Evolutionary conservation across 2,329 filamentous ascomycete species (phyloP).

Genomic region (Didymella arachidicola): DNA sequence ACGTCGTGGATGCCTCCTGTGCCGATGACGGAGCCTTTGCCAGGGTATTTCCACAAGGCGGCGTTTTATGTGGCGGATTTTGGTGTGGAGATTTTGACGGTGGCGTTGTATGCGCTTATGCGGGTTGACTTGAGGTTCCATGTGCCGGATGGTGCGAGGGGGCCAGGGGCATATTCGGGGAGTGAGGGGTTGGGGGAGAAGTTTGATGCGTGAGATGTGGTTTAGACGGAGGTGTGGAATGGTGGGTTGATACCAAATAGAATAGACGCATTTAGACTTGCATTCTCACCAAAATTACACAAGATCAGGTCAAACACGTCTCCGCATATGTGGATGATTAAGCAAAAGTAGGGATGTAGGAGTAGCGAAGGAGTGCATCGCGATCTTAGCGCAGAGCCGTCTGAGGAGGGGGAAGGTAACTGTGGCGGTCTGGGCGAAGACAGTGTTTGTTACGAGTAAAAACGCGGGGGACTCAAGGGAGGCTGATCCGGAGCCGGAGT

Average conservation of each 20-base stretch:
- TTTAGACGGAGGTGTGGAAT: too few relatives aligned
- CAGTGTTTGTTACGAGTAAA: too few relatives aligned
- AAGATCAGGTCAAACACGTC: too few relatives aligned
- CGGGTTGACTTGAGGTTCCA: slow-evolving; percentile 79
- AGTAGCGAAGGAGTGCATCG: too few relatives aligned
- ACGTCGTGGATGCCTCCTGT: slow-evolving; percentile 61
- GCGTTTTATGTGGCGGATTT: slow-evolving; percentile 84
- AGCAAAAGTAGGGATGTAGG: too few relatives aligned
- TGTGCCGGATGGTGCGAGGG: slow-evolving; percentile 73
- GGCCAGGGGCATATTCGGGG: slow-evolving; percentile 40
- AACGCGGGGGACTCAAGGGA: too few relatives aligned
- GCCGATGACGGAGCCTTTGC: slow-evolving; percentile 60
- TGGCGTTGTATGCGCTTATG: slow-evolving; percentile 69
- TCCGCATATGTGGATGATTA: too few relatives aligned
- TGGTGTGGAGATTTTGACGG: slow-evolving; percentile 72
- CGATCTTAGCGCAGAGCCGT: too few relatives aligned
- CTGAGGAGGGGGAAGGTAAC: too few relatives aligned
- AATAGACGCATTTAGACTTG: neutral
- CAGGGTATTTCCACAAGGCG: slow-evolving; percentile 73
- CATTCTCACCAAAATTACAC: too few relatives aligned
- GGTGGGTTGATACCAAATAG: neutral
- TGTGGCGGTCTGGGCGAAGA: too few relatives aligned
- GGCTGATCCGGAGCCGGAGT: too few relatives aligned
- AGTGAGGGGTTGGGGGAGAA: neutral
- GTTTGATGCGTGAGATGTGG: neutral